Evolutionary conservation across 1,284 basidiomycete genomes (phyloP).

Genomic region (Wolfiporia cocos): DNA sequence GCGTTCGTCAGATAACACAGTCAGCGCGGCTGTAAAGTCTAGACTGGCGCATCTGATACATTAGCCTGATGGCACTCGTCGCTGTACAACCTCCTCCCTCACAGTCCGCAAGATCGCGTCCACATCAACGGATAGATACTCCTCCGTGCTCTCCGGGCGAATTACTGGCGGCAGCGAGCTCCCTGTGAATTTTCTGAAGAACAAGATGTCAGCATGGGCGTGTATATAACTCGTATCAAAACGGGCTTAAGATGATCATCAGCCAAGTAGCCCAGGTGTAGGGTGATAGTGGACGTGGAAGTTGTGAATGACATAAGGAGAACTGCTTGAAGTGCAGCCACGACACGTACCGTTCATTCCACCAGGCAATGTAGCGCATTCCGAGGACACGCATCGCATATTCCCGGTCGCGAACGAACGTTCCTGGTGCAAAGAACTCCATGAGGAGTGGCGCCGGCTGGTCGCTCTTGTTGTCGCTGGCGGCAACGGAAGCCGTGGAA

Average conservation of each 20-base stretch:
- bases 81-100: slow-evolving; percentile 24
- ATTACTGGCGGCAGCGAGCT: slow-evolving; percentile 32
- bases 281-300: no score
- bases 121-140: slow-evolving; percentile 42
- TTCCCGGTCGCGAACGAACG: slow-evolving; percentile 71
- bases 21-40: no score
- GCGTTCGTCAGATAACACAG: no score
- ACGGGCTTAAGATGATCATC: not conserved
- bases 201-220: not conserved
- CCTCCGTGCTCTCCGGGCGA: slow-evolving; percentile 31
- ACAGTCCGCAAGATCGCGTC: slow-evolving; percentile 38
- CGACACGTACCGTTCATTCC: slow-evolving; percentile 46
- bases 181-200: slow-evolving; percentile 25
- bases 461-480: not conserved
- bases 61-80: slow-evolving; percentile 7
- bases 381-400: slow-evolving; percentile 57
- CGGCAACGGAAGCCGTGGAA: slow-evolving; percentile 10
- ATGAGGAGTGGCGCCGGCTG: slow-evolving; percentile 36
- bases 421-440: slow-evolving; percentile 73
- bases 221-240: not conserved
- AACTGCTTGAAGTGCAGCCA: no score
- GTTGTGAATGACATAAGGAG: not conserved
- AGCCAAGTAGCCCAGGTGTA: not conserved
- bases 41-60: no score
- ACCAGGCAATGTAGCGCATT: slow-evolving; percentile 74